These are phyloP conservation scores for Talaromyces piceae DNA, from an alignment of 2,329 filamentous ascomycete genomes.

Conservation along the genomic window DNA sequence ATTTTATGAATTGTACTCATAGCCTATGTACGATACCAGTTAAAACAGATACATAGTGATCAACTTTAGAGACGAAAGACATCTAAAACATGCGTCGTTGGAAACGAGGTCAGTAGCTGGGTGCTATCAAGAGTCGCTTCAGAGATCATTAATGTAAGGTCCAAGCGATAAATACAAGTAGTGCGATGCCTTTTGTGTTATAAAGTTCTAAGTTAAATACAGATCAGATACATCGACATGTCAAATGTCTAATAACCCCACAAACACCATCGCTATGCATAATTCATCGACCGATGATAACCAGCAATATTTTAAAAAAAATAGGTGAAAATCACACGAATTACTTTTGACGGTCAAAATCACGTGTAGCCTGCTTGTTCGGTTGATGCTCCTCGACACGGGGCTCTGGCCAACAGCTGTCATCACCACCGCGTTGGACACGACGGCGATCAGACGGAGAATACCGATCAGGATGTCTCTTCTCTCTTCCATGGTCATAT, in stretches of 20 bases:
- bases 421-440: conserved; percentile 10
- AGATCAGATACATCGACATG: neutral
- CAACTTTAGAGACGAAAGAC: no score
- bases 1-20: neutral
- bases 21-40: neutral
- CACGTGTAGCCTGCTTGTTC: no score
- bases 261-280: conserved; percentile 13
- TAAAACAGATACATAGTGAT: no score
- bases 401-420: conserved; percentile 16
- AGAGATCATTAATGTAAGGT: no score
- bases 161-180: no score
- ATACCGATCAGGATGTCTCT: conserved; percentile 18
- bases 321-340: neutral
- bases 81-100: no score
- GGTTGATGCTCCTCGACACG: neutral
- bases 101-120: no score
- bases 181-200: no score
- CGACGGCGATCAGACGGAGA: conserved; percentile 15
- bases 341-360: neutral
- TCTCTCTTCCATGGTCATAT: conserved; percentile 13
- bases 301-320: neutral
- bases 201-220: no score
- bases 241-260: neutral
- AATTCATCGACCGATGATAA: neutral
- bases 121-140: no score